Conservation (phyloP, 2,329 filamentous ascomycete species). For the Neobulgaria alba region DNA sequence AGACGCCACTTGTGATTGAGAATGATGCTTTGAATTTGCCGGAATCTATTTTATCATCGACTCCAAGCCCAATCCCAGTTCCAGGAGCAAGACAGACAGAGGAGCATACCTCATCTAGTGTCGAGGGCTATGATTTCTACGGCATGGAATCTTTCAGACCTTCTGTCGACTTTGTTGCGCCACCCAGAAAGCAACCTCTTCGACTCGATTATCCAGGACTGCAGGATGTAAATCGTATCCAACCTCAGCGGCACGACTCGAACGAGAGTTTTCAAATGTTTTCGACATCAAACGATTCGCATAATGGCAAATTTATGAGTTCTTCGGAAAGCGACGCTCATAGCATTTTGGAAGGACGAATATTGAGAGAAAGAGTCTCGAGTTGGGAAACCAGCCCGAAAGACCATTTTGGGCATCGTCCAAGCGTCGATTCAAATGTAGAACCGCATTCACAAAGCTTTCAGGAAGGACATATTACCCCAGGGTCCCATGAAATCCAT, state of each 20-base stretch:
- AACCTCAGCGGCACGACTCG: slow-evolving; percentile 43
- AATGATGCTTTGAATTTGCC: slow-evolving; percentile 24
- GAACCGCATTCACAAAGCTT: slow-evolving; percentile 17
- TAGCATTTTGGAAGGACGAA: slow-evolving; percentile 9
- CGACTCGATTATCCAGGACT: slow-evolving; percentile 27
- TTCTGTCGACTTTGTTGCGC: slow-evolving; percentile 44
- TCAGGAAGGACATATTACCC: slow-evolving; percentile 2
- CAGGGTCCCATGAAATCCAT: slow-evolving; percentile 7
- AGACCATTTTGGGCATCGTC: slow-evolving; percentile 13
- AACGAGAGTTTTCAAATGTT: slow-evolving; percentile 53
- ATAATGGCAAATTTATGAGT: slow-evolving; percentile 31
- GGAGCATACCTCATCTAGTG: slow-evolving; percentile 15
- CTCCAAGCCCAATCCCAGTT: slow-evolving; percentile 22
- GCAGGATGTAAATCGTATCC: slow-evolving; percentile 16
- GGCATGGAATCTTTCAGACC: slow-evolving; percentile 44
- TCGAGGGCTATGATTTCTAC: slow-evolving; percentile 58
- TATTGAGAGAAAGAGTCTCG: slow-evolving; percentile 20
- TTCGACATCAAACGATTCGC: slow-evolving; percentile 44
- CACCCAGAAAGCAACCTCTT: slow-evolving; percentile 33
- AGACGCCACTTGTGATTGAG: slow-evolving; percentile 25
- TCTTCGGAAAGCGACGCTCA: slow-evolving; percentile 30
- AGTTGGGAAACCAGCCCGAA: slow-evolving; percentile 26
- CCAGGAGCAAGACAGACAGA: slow-evolving; percentile 14
- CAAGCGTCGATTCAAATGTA: slow-evolving; percentile 19
- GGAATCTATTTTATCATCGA: slow-evolving; percentile 18